Evolutionary conservation across 2,329 filamentous ascomycete genomes (phyloP).

Genomic region (Stromatinia cepivora): DNA sequence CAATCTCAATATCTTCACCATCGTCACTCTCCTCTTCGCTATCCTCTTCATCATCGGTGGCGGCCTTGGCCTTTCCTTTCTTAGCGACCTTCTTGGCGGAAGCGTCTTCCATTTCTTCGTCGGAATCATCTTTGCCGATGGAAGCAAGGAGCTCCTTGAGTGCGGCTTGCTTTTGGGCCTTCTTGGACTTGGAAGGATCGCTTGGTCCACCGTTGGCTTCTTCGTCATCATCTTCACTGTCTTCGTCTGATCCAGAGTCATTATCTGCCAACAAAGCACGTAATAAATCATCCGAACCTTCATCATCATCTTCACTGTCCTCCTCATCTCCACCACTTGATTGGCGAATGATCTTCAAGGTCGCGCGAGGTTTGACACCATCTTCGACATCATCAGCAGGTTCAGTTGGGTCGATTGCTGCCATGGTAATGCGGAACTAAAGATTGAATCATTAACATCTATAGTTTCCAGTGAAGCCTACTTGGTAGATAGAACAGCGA

Average conservation of each 20-base stretch:
- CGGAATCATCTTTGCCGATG: slow-evolving; percentile 57
- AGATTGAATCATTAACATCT: slow-evolving; percentile 26
- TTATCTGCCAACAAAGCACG: slow-evolving; percentile 52
- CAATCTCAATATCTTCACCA: slow-evolving; percentile 65
- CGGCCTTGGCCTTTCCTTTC: slow-evolving; percentile 72
- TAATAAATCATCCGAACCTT: slow-evolving; percentile 41
- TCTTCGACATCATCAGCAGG: slow-evolving; percentile 62
- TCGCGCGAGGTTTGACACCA: slow-evolving; percentile 70
- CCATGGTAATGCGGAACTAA: slow-evolving; percentile 98
- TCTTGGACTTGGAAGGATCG: slow-evolving; percentile 86
- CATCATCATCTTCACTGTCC: slow-evolving; percentile 62
- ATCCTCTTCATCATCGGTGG: slow-evolving; percentile 51
- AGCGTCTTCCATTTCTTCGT: slow-evolving; percentile 75
- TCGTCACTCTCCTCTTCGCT: slow-evolving; percentile 58
- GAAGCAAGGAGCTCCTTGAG: slow-evolving; percentile 75
- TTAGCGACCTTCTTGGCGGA: slow-evolving; percentile 60
- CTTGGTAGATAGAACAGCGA: neutral
- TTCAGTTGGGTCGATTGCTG: slow-evolving; percentile 88
- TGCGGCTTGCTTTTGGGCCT: slow-evolving; percentile 76
- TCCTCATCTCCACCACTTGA: slow-evolving; percentile 61
- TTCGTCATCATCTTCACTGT: slow-evolving; percentile 62
- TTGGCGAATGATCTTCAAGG: slow-evolving; percentile 85
- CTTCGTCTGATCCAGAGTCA: slow-evolving; percentile 53
- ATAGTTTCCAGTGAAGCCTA: neutral
- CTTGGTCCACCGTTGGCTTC: slow-evolving; percentile 87